Percentiles rank a stretch among this genome's conserved stretches.
Conservation (phyloP, 2,329 filamentous ascomycete species). For the Chaetoscypha palmicola region DNA sequence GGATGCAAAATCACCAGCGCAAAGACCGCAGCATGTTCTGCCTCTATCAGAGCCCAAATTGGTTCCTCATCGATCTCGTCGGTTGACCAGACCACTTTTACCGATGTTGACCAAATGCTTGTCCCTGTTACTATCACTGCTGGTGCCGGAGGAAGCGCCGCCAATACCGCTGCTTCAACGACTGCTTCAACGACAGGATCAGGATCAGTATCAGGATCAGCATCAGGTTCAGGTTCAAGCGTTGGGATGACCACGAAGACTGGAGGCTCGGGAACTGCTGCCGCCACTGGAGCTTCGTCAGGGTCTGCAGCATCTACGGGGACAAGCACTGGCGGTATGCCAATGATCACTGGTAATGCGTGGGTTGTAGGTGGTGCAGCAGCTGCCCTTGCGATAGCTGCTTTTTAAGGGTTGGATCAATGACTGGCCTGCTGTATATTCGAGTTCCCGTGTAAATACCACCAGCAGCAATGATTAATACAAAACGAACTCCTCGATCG, state of each 20-base stretch:
- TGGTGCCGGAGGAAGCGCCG: slow-evolving; percentile 6
- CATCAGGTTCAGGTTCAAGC: neutral
- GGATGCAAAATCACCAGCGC: slow-evolving; percentile 15
- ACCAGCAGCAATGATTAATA: too few relatives aligned
- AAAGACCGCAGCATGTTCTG: slow-evolving; percentile 12
- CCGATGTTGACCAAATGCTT: neutral
- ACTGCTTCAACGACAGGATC: neutral
- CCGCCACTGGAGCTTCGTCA: neutral
- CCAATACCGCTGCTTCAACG: slow-evolving; percentile 7
- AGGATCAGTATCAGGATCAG: neutral
- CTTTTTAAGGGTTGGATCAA: too few relatives aligned
- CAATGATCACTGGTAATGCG: slow-evolving; percentile 24
- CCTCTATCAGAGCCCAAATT: neutral
- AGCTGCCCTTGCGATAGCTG: slow-evolving; percentile 25
- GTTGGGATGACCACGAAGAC: slow-evolving; percentile 1
- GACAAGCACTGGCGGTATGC: slow-evolving; percentile 16
- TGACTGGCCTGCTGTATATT: too few relatives aligned
- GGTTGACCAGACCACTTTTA: slow-evolving; percentile 2
- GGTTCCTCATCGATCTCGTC: slow-evolving; percentile 3
- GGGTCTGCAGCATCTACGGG: neutral
- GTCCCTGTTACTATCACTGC: slow-evolving; percentile 21
- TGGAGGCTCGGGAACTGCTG: neutral
- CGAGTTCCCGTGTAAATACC: too few relatives aligned
- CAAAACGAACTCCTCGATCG: too few relatives aligned
- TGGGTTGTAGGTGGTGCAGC: slow-evolving; percentile 23